Base-by-base conservation (phyloP, 148 eudicot genomes). In the Oxyria digyna region DNA sequence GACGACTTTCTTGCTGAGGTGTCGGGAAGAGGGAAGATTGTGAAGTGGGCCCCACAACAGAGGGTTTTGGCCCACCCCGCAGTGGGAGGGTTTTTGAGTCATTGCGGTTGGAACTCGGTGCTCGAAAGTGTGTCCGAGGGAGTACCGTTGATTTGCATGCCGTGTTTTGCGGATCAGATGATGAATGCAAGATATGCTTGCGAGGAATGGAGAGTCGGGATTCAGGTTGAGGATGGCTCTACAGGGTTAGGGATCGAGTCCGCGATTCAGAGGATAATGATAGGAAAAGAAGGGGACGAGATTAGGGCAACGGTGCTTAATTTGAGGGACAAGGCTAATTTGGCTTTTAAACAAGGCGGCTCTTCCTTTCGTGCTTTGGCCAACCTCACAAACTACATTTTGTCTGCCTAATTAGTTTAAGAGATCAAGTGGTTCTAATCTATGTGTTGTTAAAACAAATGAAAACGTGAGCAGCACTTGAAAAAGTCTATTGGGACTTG, bases 71-170 rank as follows among this genome's bases (percentile, higher is more conserved):
- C 82, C 4, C 87, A 87, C 71, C 66, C 74, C 23, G 82, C 94
- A 4, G 37, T 70, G 2, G 88, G 89, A 37, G 81, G 73, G 1
- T 88, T 85, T 62, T 80, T 82, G 86, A 88, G 83, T 21, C 87
- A 83, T 6, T 50, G 68, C 41, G 94, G 89, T 23, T 88, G 90
- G 88, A 85, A 88, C 23, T 85, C 94, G 18, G 82, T 86, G 0
- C 18, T 85, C 63, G 94, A 88, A 57, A 84, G 90, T 50, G 81
- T 85, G 1, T 77, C 77, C 41, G 85, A 82, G 72, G 94, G 89
- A 6, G 84, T 84, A 5, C 86, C 94, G 7, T 80, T 88, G 90
- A 79, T 85, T 40, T 84, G 88, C 26, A 41, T 62, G 3, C 94
- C 95, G 1, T 74, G 70, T 55, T 82, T 78, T 13, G 69, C 59